phyloP scores from a whole-genome alignment of 2,329 filamentous ascomycete species.

The Colletotrichum plurivorum region DNA sequence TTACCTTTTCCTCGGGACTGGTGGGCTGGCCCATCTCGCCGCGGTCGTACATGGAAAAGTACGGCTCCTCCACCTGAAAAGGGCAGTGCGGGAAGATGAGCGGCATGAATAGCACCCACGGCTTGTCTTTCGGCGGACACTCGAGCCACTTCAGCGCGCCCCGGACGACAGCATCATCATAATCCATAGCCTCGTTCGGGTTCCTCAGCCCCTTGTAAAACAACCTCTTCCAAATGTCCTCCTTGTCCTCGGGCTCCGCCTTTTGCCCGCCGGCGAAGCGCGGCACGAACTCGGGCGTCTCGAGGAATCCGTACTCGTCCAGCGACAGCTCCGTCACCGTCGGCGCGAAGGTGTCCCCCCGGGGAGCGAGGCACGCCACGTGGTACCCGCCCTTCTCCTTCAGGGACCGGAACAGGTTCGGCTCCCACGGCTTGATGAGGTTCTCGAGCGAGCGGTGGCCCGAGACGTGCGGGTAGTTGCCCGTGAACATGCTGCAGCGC shows the following conservation, averaged over 20 bases:
- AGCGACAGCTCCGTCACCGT: conserved; percentile 60
- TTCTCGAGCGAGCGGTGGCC: conserved; percentile 62
- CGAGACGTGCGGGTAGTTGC: conserved; percentile 60
- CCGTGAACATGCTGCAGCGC: conserved; percentile 62
- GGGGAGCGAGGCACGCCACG: conserved; percentile 59
- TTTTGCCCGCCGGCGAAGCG: conserved; percentile 44
- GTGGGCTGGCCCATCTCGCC: conserved; percentile 42
- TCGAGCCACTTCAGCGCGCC: conserved; percentile 60
- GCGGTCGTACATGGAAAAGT: conserved; percentile 61
- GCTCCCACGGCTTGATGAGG: conserved; percentile 64
- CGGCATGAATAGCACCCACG: conserved; percentile 60
- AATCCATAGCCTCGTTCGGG: conserved; percentile 55
- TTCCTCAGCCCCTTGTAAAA: conserved; percentile 59
- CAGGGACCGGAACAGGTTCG: conserved; percentile 59
- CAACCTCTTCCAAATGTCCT: conserved; percentile 55
- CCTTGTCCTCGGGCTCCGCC: conserved; percentile 35
- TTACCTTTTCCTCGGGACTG: conserved; percentile 27
- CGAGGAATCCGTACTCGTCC: conserved; percentile 61
- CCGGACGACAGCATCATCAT: conserved; percentile 59
- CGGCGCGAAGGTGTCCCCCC: conserved; percentile 59
- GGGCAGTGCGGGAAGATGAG: conserved; percentile 62
- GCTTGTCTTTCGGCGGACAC: conserved; percentile 55
- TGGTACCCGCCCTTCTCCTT: conserved; percentile 60
- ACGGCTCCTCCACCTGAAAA: conserved; percentile 63
- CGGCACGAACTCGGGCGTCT: conserved; percentile 52